These are phyloP conservation scores for Candida easanensis DNA, from an alignment of 805 yeast genomes.

Conservation along the genomic window DNA sequence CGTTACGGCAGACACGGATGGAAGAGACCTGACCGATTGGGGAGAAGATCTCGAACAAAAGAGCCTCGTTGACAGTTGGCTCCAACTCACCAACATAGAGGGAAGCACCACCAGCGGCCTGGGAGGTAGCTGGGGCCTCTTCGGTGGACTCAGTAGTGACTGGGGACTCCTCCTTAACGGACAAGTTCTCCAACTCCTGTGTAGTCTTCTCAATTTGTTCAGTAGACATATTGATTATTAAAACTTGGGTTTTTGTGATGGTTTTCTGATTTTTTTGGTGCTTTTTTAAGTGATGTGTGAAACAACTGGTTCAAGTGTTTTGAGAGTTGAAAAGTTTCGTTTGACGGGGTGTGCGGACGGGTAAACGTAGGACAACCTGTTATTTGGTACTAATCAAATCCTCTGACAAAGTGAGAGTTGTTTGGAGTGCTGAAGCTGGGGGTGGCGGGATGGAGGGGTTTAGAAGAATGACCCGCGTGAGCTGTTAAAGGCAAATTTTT, in stretches of 20 bases:
- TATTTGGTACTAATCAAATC: slow-evolving; percentile 3
- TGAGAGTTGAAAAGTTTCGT: slow-evolving; percentile 1
- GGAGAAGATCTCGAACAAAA: slow-evolving; percentile 90
- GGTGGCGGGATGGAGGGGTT: not conserved
- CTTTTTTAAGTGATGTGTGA: slow-evolving; percentile 13
- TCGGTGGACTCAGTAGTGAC: slow-evolving; percentile 9
- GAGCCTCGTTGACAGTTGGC: slow-evolving; percentile 89
- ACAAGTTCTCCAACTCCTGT: slow-evolving; percentile 47
- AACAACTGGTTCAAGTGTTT: slow-evolving; percentile 5
- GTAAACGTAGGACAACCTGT: not conserved
- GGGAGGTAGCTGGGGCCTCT: slow-evolving; percentile 24
- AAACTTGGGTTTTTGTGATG: slow-evolving; percentile 7
- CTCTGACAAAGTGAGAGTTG: slow-evolving; percentile 11
- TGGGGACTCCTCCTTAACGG: slow-evolving; percentile 33
- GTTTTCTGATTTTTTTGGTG: slow-evolving; percentile 25
- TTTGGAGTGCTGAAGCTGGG: slow-evolving; percentile 6
- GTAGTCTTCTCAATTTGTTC: slow-evolving; percentile 41
- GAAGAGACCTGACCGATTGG: slow-evolving; percentile 94
- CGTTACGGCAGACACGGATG: slow-evolving; percentile 98
- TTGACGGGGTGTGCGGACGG: not conserved
- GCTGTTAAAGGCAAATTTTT: not conserved
- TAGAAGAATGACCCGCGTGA: not conserved
- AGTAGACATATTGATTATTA: slow-evolving; percentile 36
- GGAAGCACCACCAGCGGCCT: slow-evolving; percentile 52
- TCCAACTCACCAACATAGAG: slow-evolving; percentile 97